Evolutionary conservation across 2,329 filamentous ascomycete species (phyloP).

Genomic region (Ascochyta viciae-villosae): DNA sequence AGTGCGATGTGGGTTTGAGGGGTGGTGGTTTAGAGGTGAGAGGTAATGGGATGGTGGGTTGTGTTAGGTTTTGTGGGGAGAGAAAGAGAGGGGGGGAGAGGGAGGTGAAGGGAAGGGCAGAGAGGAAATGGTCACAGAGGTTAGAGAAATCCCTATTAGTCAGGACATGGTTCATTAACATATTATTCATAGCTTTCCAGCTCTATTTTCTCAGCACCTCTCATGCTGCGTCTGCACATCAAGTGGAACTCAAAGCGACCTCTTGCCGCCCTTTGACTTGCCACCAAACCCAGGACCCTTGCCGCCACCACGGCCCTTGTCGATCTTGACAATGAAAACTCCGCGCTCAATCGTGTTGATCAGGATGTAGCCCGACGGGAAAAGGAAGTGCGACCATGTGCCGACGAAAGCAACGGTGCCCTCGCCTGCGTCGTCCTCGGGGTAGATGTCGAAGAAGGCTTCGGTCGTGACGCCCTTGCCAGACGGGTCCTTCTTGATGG

Average conservation of each 20-base stretch:
- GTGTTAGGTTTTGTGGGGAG: too few relatives aligned
- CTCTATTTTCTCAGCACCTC: not conserved
- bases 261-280: constrained; percentile 23
- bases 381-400: constrained; percentile 52
- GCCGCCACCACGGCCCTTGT: constrained; percentile 30
- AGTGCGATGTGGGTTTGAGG: too few relatives aligned
- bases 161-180: not conserved
- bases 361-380: constrained; percentile 44
- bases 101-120: not conserved
- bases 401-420: constrained; percentile 52
- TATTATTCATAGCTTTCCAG: constrained; percentile 6
- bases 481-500: constrained; percentile 48
- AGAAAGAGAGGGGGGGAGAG: too few relatives aligned
- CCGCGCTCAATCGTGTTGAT: constrained; percentile 50
- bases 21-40: too few relatives aligned
- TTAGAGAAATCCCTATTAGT: too few relatives aligned
- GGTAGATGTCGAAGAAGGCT: constrained; percentile 53
- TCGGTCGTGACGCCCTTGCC: constrained; percentile 50
- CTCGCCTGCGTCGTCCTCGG: constrained; percentile 48
- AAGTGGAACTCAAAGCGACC: not conserved
- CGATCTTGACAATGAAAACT: constrained; percentile 46
- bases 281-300: constrained; percentile 30
- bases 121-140: too few relatives aligned
- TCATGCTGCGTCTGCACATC: too few relatives aligned
- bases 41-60: too few relatives aligned